Percentiles rank a stretch among this genome's conserved stretches.
phyloP scores from a whole-genome alignment of 768 basidiomycete species.

The Mrakia frigida region DNA sequence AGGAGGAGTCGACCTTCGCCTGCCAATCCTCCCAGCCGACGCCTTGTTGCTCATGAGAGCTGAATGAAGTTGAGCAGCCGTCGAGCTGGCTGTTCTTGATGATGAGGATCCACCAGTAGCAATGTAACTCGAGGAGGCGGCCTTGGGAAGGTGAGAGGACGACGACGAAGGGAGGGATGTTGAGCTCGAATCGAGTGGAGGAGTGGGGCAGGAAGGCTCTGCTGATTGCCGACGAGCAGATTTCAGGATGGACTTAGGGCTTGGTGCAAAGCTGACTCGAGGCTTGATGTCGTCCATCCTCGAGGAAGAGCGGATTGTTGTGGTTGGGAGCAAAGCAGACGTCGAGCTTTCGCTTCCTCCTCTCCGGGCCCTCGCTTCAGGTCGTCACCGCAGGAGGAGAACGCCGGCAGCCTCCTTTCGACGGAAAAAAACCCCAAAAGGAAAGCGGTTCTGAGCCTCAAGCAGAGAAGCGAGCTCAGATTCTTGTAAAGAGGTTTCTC shows the following conservation, averaged over 20 bases:
- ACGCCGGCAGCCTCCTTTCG: background rate
- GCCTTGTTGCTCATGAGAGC: background rate
- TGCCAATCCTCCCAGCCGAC: background rate
- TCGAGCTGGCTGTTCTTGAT: background rate
- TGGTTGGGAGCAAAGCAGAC: background rate
- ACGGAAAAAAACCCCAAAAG: background rate
- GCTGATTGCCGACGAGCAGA: background rate
- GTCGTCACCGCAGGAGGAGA: background rate
- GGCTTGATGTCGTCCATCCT: background rate
- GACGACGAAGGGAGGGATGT: background rate
- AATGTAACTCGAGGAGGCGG: background rate
- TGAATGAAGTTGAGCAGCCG: background rate
- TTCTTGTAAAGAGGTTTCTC: too few relatives aligned
- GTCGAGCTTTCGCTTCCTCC: background rate
- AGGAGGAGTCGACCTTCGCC: background rate
- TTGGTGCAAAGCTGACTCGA: background rate
- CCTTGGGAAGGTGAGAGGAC: background rate
- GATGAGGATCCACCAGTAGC: background rate
- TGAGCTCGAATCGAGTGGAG: background rate
- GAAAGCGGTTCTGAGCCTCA: background rate
- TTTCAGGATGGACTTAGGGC: background rate
- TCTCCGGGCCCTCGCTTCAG: background rate
- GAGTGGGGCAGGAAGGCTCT: background rate
- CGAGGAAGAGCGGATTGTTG: background rate
- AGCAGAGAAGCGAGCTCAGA: too few relatives aligned